Conservation (phyloP, 2,329 filamentous ascomycete species). For the Fusarium setosum region DNA sequence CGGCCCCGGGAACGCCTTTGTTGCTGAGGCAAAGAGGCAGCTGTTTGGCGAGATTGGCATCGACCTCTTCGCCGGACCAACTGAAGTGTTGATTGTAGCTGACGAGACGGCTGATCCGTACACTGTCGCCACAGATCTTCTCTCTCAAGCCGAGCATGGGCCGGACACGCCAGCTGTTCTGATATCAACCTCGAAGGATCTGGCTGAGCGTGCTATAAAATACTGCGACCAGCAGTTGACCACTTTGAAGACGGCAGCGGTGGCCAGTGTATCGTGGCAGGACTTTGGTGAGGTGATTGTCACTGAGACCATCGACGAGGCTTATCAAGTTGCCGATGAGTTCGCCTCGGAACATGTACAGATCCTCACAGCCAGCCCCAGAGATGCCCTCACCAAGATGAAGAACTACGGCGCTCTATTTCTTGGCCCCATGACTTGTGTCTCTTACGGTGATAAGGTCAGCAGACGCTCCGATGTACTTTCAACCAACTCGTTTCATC, state of each 20-base stretch:
- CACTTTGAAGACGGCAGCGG: constrained; percentile 3
- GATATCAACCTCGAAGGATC: neutral
- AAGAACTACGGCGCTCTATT: constrained; percentile 25
- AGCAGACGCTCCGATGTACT: neutral
- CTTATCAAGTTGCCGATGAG: constrained; percentile 20
- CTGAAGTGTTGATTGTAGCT: neutral
- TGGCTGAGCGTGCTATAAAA: neutral
- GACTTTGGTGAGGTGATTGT: constrained; percentile 20
- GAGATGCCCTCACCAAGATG: constrained; percentile 23
- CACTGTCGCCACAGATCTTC: neutral
- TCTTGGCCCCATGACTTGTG: constrained; percentile 17
- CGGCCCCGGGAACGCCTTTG: neutral
- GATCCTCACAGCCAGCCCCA: constrained; percentile 16
- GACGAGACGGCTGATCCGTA: neutral
- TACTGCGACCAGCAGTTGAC: constrained; percentile 14
- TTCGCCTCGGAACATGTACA: constrained; percentile 23
- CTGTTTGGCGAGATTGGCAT: neutral
- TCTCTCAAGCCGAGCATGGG: neutral
- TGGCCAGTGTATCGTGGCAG: constrained; percentile 18
- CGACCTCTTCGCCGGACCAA: neutral
- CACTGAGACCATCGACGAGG: constrained; percentile 15
- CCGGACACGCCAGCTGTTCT: neutral
- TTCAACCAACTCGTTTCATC: neutral
- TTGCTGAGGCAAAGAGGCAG: neutral
- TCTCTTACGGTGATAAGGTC: constrained; percentile 29